Conservation (phyloP, 1,139 yeast species). For the Debaryomyces singareniensis region DNA sequence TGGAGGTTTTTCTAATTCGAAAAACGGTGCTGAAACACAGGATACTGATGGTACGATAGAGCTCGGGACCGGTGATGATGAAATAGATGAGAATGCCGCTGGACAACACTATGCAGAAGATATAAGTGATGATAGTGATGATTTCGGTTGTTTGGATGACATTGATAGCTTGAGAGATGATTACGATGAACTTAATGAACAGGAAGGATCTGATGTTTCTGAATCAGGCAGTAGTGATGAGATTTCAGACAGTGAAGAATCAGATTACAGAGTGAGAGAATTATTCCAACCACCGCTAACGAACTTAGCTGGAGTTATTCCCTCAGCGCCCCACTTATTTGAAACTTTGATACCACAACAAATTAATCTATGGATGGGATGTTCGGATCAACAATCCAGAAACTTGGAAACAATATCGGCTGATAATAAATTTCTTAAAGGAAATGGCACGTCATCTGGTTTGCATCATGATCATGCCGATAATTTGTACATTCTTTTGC, state of each 20-base stretch:
- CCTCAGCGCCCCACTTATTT: slow-evolving; percentile 38
- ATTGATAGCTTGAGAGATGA: slow-evolving; percentile 45
- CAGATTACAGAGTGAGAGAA: slow-evolving; percentile 25
- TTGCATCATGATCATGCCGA: slow-evolving; percentile 82
- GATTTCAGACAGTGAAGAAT: slow-evolving; percentile 5
- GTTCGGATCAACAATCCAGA: not conserved
- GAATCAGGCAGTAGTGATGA: slow-evolving; percentile 11
- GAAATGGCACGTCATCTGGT: slow-evolving; percentile 60
- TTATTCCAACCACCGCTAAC: slow-evolving; percentile 61
- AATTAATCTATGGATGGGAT: slow-evolving; percentile 68
- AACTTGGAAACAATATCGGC: slow-evolving; percentile 4
- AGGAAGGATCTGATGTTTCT: slow-evolving; percentile 15
- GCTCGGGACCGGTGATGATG: slow-evolving; percentile 13
- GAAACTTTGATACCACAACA: slow-evolving; percentile 54
- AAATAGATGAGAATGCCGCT: slow-evolving; percentile 9
- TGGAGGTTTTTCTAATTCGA: slow-evolving; percentile 10
- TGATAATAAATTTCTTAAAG: slow-evolving; percentile 46
- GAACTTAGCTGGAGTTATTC: slow-evolving; percentile 30
- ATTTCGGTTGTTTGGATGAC: too few species aligned
- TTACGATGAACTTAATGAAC: slow-evolving; percentile 31
- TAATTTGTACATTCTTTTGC: slow-evolving; percentile 54
- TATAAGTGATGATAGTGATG: slow-evolving; percentile 11
- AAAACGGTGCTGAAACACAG: slow-evolving; percentile 6
- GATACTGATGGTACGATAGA: too few species aligned
- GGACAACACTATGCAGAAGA: slow-evolving; percentile 10